phyloP scores from a whole-genome alignment of 2,329 filamentous ascomycete genomes.

The Stagonosporopsis chrysanthemi region DNA sequence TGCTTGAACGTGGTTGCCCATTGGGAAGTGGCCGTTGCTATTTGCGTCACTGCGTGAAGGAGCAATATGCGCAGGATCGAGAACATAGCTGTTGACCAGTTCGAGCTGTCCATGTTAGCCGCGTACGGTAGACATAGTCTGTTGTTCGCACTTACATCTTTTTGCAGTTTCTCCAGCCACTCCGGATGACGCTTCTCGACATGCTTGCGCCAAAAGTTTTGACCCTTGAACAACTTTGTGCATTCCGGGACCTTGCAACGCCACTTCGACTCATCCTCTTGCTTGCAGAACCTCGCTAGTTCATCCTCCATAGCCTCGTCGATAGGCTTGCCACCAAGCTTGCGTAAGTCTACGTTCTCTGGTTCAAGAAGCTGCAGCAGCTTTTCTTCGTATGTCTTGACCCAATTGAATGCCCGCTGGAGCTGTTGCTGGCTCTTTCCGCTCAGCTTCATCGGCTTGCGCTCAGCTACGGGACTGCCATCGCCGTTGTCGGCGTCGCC shows the following conservation, averaged over 20 bases:
- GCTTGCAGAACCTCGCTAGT: conserved; percentile 85
- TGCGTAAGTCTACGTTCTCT: conserved; percentile 83
- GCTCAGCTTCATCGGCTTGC: conserved; percentile 68
- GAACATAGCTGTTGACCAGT: conserved; percentile 91
- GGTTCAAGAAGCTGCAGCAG: conserved; percentile 91
- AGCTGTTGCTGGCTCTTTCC: conserved; percentile 90
- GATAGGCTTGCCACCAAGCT: conserved; percentile 85
- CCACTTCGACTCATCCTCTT: conserved; percentile 97
- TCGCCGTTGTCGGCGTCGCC: conserved; percentile 71
- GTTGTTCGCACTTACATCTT: conserved; percentile 72
- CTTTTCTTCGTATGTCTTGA: conserved; percentile 98
- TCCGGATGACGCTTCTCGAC: conserved; percentile 94
- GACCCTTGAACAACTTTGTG: conserved; percentile 95
- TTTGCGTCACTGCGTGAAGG: conserved; percentile 93
- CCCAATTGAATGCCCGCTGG: conserved; percentile 96
- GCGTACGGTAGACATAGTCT: neutral
- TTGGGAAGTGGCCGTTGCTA: conserved; percentile 93
- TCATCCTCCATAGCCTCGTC: conserved; percentile 91
- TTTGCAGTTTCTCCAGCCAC: conserved; percentile 80
- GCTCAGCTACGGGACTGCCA: conserved; percentile 74
- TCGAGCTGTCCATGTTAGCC: conserved; percentile 66
- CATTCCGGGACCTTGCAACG: conserved; percentile 96
- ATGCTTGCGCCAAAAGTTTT: conserved; percentile 97
- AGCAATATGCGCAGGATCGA: conserved; percentile 93
- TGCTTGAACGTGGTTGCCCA: conserved; percentile 72